phyloP scores from a whole-genome alignment of 2,329 filamentous ascomycete species.

The Neopestalotiopsis rosae region DNA sequence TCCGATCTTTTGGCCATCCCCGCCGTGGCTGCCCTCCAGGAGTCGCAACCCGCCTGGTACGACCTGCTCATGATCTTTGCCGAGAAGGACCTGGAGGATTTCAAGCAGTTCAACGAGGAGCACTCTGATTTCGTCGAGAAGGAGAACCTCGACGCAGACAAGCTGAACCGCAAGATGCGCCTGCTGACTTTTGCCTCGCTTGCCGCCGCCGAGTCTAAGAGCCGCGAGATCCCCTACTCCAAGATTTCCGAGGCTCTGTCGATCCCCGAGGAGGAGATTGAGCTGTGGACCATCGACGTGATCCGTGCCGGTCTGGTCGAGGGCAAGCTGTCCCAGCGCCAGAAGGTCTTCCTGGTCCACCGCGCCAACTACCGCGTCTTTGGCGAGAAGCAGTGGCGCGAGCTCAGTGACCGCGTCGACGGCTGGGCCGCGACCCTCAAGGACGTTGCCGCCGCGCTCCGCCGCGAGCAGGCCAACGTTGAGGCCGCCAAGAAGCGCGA shows the following conservation, averaged over 20 bases:
- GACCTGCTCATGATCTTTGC: constrained; percentile 96
- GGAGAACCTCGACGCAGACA: constrained; percentile 72
- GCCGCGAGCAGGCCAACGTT: constrained; percentile 81
- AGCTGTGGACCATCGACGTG: constrained; percentile 98
- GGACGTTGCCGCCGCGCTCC: constrained; percentile 78
- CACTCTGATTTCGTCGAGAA: constrained; percentile 85
- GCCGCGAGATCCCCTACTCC: constrained; percentile 86
- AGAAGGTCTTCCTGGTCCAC: constrained; percentile 93
- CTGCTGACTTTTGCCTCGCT: constrained; percentile 91
- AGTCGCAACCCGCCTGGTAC: constrained; percentile 83
- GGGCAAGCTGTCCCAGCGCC: constrained; percentile 93
- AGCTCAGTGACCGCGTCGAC: constrained; percentile 88
- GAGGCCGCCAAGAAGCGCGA: constrained; percentile 80
- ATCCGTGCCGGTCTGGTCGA: constrained; percentile 95
- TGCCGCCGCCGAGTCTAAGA: constrained; percentile 76
- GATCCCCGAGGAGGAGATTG: constrained; percentile 82
- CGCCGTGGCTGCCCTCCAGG: constrained; percentile 83
- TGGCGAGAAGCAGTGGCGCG: constrained; percentile 96
- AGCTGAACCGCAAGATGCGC: constrained; percentile 92
- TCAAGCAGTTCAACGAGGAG: constrained; percentile 93
- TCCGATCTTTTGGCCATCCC: constrained; percentile 82
- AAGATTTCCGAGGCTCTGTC: constrained; percentile 85
- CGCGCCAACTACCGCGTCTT: constrained; percentile 96
- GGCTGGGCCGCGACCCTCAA: constrained; percentile 86
- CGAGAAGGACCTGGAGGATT: constrained; percentile 92